Base-by-base conservation (phyloP, 2,329 filamentous ascomycete species). In the Daldinia sp. region DNA sequence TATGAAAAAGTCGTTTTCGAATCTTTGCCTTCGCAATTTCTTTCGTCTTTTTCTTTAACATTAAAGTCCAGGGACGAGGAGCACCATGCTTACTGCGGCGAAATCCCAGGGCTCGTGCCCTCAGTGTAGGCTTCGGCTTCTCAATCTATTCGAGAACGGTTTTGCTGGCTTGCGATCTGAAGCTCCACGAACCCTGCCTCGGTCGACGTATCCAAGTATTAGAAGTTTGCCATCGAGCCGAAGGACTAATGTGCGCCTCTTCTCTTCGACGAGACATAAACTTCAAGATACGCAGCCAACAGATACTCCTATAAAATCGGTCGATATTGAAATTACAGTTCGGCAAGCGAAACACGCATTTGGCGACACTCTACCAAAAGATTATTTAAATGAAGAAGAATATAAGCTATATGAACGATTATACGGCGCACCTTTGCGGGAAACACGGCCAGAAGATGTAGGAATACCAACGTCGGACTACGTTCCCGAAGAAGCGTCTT, bases 321-420 rank as follows among this genome's bases (percentile, higher is more conserved):
- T 41, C 9, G 71, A 72, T 6, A 61, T 71, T 11, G 68, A 73
- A 73, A 80, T 81, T 9, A 79, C 89, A 6, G 92, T 92, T 29
- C 86, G 90, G 58, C 82, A 87, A 68, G 90, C 92, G 32, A 87
- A 90, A 70, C 89, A 92, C 66, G 83, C 86, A 7, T 96, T 93
- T 75, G 90, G 93, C 64, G 89, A 95, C 71, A 88, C 84, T 0
- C 77, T 97, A 21, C 94, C 94, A 0, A 85, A 87, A 29, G 88
- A 84, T 30, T 87, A 92, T 70, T 77, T 97, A 52, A 87, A 82
- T 30, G 81, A 83, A 0, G 85, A 90, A 54, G 93, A 97, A 75
- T 88, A 90, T 71, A 80, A 79, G 48, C 79, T 96, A 0, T 97
- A 96, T 76, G 87, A 90, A 73, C 84, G 93, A 66, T 79, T 96